Evolutionary conservation across 345 rosid genomes (phyloP).

Genomic region (Hypericum perforatum): DNA sequence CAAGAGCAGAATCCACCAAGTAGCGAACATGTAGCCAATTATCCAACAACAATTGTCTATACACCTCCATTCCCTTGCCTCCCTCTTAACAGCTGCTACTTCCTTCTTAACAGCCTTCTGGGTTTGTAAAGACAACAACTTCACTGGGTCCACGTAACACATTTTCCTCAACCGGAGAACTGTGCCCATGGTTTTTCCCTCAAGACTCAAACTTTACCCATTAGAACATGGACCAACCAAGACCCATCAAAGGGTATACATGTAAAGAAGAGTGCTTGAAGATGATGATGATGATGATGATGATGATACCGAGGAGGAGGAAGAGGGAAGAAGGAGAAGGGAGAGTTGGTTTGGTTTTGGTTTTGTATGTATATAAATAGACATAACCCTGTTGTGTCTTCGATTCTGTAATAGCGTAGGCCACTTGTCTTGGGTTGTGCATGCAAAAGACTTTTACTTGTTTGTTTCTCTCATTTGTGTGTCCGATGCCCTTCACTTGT

Average conservation of each 20-base stretch:
- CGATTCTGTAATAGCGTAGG: too few relatives aligned
- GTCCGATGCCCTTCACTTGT: too few relatives aligned
- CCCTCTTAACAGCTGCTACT: conserved; percentile 11
- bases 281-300: not conserved
- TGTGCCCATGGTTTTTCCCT: conserved; percentile 26
- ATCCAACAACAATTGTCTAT: conserved; percentile 50
- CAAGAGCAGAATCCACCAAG: conserved; percentile 58
- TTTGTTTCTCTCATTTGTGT: too few relatives aligned
- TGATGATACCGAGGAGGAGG: not conserved
- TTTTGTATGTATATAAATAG: not conserved
- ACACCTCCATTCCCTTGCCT: conserved; percentile 35
- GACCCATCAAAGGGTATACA: not conserved
- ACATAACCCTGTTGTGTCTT: conserved; percentile 4
- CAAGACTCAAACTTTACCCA: conserved; percentile 3
- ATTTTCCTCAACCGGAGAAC: conserved; percentile 46
- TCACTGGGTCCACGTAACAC: conserved; percentile 31
- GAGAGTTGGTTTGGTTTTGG: not conserved
- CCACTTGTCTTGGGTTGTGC: conserved; percentile 15
- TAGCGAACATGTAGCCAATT: conserved; percentile 47
- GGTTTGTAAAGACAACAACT: conserved; percentile 19
- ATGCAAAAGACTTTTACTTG: conserved; percentile 2
- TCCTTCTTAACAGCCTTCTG: conserved; percentile 12
- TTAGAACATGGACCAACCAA: conserved; percentile 3
- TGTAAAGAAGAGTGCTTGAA: not conserved
- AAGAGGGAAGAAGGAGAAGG: not conserved